Conservation (phyloP, 2,329 filamentous ascomycete species). For the Penicillium hordei region DNA sequence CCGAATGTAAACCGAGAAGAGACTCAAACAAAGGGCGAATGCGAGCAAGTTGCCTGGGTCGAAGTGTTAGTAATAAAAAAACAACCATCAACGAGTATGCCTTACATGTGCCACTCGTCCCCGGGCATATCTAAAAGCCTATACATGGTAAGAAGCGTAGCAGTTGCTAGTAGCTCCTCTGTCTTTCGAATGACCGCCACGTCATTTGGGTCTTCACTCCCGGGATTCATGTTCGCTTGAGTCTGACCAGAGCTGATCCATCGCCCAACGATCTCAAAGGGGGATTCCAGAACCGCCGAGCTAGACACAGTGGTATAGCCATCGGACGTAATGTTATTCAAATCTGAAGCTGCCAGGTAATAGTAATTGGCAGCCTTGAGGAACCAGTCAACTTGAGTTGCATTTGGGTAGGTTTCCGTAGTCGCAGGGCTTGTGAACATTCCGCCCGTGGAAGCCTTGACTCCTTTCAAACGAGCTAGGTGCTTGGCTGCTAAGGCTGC, state of each 20-base stretch:
- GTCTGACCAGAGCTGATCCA: constrained; percentile 24
- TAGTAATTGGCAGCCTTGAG: constrained; percentile 63
- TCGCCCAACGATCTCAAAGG: constrained; percentile 30
- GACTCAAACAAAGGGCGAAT: constrained; percentile 57
- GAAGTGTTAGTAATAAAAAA: constrained; percentile 6
- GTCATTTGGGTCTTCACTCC: constrained; percentile 11
- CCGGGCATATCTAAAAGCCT: constrained; percentile 63
- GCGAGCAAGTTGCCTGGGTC: constrained; percentile 57
- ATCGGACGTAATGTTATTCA: constrained; percentile 40
- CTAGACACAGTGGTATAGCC: constrained; percentile 32
- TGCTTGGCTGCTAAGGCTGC: constrained; percentile 44
- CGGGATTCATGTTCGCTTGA: constrained; percentile 4
- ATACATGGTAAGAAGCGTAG: constrained; percentile 62
- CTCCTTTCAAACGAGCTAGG: constrained; percentile 35
- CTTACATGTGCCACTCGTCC: constrained; percentile 56
- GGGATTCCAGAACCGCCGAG: constrained; percentile 32
- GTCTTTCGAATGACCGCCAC: constrained; percentile 44
- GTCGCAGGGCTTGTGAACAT: constrained; percentile 45
- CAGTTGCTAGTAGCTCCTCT: constrained; percentile 61
- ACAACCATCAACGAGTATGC: not conserved
- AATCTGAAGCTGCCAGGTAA: constrained; percentile 56
- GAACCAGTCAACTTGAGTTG: constrained; percentile 55
- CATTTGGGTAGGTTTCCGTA: constrained; percentile 55
- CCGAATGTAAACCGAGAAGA: constrained; percentile 36
- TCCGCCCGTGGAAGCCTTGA: constrained; percentile 19